Conservation (phyloP, 768 basidiomycete genomes). For the Lactarius psammicola region DNA sequence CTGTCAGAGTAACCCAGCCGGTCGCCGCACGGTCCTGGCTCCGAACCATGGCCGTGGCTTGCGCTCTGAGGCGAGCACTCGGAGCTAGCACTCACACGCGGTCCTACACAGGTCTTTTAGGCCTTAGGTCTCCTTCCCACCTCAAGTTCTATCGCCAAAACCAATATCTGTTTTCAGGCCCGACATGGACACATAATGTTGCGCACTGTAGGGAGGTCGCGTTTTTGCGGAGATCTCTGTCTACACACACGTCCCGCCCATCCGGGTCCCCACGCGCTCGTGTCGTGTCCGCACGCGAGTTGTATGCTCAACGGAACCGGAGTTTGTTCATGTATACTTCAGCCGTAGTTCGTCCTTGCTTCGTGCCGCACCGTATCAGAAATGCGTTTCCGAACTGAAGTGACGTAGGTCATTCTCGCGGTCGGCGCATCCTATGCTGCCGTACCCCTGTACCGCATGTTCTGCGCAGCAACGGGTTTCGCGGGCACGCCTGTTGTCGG, state of each 20-base stretch:
- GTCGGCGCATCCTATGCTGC: slow-evolving; percentile 94
- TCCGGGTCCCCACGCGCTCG: slow-evolving; percentile 28
- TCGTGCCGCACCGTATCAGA: background rate
- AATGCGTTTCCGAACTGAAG: background rate
- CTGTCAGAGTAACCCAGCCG: background rate
- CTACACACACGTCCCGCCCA: slow-evolving; percentile 13
- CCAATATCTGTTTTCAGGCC: background rate
- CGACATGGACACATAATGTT: slow-evolving; percentile 3
- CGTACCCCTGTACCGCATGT: slow-evolving; percentile 95
- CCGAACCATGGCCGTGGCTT: background rate
- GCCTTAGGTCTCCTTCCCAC: background rate
- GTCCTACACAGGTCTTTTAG: too few relatives aligned
- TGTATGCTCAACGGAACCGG: slow-evolving; percentile 62
- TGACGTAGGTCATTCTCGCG: slow-evolving; percentile 69
- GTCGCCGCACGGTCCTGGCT: background rate
- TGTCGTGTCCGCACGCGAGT: slow-evolving; percentile 38
- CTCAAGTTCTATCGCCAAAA: background rate
- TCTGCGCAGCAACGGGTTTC: slow-evolving; percentile 97
- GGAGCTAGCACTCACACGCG: background rate
- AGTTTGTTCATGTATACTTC: slow-evolving; percentile 81
- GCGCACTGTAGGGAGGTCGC: background rate
- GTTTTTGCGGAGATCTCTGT: slow-evolving; percentile 1
- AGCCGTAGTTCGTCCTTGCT: slow-evolving; percentile 60
- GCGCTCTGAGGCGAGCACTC: background rate
- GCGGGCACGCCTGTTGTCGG: slow-evolving; percentile 91